A percentile compares a stretch with the other conserved stretches of the same genome.
These are phyloP conservation scores for Blastobotrys proliferans DNA, from an alignment of 1,139 yeast species.

Conservation along the genomic window DNA sequence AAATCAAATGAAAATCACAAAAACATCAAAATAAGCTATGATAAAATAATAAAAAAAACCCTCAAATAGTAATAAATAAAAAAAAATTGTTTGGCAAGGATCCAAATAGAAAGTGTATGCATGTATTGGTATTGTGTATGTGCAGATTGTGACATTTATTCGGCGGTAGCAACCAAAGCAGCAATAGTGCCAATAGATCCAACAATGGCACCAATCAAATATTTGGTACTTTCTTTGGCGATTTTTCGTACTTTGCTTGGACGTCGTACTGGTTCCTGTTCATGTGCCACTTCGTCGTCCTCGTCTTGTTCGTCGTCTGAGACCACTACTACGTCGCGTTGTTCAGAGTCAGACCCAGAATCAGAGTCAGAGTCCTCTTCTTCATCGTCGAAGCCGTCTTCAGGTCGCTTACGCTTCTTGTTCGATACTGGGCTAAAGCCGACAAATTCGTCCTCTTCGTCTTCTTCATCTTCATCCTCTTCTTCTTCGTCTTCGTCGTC, in stretches of 20 bases:
- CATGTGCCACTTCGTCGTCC: neutral
- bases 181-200: constrained; percentile 26
- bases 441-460: neutral
- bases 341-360: too few relatives aligned
- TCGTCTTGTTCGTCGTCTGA: constrained; percentile 5
- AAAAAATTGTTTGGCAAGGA: neutral
- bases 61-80: too few relatives aligned
- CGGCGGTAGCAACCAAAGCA: constrained; percentile 23
- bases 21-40: neutral
- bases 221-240: constrained; percentile 7
- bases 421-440: neutral
- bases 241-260: constrained; percentile 12
- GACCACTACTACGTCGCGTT: too few relatives aligned
- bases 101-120: neutral
- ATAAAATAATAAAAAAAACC: neutral
- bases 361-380: too few relatives aligned
- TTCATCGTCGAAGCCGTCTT: neutral
- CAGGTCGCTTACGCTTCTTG: constrained; percentile 11
- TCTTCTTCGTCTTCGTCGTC: constrained; percentile 9
- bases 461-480: constrained; percentile 5
- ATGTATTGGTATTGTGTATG: neutral
- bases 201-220: constrained; percentile 22
- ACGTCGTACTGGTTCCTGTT: neutral
- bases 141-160: neutral
- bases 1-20: neutral